Conservation (phyloP, 2,329 filamentous ascomycete species). For the Byssoonygena ceratinophila region DNA sequence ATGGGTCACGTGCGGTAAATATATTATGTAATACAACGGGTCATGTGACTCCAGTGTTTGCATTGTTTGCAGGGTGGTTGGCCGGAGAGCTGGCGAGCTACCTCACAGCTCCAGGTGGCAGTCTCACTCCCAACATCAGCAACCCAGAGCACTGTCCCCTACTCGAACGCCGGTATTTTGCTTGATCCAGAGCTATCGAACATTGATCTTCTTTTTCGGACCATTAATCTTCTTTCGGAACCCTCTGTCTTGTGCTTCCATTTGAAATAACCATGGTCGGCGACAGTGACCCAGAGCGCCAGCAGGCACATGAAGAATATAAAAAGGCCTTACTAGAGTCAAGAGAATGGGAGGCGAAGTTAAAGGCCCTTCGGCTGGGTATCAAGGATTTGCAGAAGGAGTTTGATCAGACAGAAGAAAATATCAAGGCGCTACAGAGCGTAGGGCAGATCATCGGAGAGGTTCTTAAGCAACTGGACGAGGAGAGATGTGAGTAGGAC, state of each 20-base stretch:
- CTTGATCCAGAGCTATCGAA: too few relatives aligned
- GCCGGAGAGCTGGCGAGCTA: background rate
- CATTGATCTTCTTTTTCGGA: too few relatives aligned
- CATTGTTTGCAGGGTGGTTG: background rate
- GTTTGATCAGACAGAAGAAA: slow-evolving; percentile 94
- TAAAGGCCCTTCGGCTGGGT: slow-evolving; percentile 84
- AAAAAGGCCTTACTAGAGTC: slow-evolving; percentile 81
- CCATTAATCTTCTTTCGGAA: too few relatives aligned
- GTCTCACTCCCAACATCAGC: too few relatives aligned
- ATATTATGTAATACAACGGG: background rate
- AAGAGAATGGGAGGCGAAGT: slow-evolving; percentile 96
- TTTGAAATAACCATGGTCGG: slow-evolving; percentile 25
- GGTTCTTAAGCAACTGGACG: slow-evolving; percentile 95
- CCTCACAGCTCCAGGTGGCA: too few relatives aligned
- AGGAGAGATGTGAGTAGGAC: slow-evolving; percentile 78
- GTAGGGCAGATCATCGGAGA: slow-evolving; percentile 99
- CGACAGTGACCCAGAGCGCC: slow-evolving; percentile 42
- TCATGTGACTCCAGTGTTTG: slow-evolving; percentile 1
- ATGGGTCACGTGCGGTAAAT: background rate
- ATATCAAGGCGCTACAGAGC: slow-evolving; percentile 98
- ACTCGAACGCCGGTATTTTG: too few relatives aligned
- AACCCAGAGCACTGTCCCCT: too few relatives aligned
- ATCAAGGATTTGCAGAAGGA: slow-evolving; percentile 94
- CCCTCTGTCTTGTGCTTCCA: background rate
- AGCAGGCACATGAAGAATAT: slow-evolving; percentile 65